These are phyloP conservation scores for Musa acuminata DNA, from an alignment of 176 grass and related monocot species.

Conservation along the genomic window DNA sequence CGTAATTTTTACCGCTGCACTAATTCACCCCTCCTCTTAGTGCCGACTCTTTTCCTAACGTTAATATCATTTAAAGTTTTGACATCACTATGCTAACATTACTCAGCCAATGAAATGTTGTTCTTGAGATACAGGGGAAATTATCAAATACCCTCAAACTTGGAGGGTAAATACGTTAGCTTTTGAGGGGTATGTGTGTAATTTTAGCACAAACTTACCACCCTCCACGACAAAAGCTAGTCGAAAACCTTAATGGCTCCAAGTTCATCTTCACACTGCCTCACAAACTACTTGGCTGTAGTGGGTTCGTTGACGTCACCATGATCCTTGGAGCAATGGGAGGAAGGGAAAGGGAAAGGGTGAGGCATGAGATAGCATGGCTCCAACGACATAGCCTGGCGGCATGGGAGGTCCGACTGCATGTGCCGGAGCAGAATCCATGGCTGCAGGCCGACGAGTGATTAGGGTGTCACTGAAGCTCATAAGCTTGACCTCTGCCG, in stretches of 20 bases:
- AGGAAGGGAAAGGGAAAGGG: too few relatives aligned
- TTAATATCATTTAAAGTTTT: too few relatives aligned
- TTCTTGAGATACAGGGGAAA: too few relatives aligned
- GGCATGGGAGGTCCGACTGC: background rate
- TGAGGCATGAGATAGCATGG: background rate
- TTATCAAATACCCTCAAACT: too few relatives aligned
- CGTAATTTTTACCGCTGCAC: too few relatives aligned
- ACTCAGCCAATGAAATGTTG: too few relatives aligned
- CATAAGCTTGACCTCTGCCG: background rate
- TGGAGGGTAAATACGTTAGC: too few relatives aligned
- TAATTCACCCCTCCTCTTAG: too few relatives aligned
- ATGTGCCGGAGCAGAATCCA: background rate
- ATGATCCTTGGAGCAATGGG: too few relatives aligned
- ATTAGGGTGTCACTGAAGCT: background rate
- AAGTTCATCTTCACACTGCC: background rate
- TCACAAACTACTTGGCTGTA: background rate
- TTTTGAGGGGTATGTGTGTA: too few relatives aligned
- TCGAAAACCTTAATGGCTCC: background rate
- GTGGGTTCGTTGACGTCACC: background rate
- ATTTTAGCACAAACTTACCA: too few relatives aligned
- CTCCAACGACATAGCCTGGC: background rate
- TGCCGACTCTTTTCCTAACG: accelerated
- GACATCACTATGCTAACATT: too few relatives aligned
- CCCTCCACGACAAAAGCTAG: background rate
- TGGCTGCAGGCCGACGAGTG: background rate